These are phyloP conservation scores for Byssoonygena ceratinophila DNA, from an alignment of 2,329 filamentous ascomycete genomes.

Conservation along the genomic window DNA sequence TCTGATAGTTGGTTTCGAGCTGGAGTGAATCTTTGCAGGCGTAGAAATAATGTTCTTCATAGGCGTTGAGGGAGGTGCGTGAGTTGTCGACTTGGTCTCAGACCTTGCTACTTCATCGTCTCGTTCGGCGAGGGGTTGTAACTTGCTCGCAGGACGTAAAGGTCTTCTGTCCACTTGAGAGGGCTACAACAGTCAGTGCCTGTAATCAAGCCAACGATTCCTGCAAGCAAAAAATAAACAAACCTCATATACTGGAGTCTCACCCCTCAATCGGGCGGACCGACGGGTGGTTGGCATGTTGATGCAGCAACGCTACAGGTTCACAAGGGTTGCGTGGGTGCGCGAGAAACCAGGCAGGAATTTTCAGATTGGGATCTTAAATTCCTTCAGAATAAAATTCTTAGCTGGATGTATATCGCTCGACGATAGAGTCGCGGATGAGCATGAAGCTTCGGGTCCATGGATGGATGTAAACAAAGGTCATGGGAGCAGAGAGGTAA, in stretches of 20 bases:
- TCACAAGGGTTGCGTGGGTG: background rate
- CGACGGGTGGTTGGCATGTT: constrained; percentile 27
- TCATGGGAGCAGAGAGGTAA: background rate
- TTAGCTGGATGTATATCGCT: background rate
- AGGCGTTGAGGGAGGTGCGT: constrained; percentile 18
- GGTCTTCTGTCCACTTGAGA: background rate
- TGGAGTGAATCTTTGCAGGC: constrained; percentile 21
- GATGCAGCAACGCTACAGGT: constrained; percentile 1
- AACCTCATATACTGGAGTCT: constrained; percentile 27
- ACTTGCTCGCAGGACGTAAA: constrained; percentile 23
- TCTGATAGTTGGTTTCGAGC: constrained; percentile 34
- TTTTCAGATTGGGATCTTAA: too few relatives aligned
- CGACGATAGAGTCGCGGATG: too few relatives aligned
- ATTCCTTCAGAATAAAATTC: too few relatives aligned
- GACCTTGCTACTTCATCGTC: constrained; percentile 32
- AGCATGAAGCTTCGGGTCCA: too few relatives aligned
- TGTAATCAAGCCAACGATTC: background rate
- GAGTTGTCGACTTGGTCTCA: constrained; percentile 20
- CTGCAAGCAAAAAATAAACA: constrained; percentile 12
- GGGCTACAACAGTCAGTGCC: background rate
- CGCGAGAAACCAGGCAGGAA: background rate
- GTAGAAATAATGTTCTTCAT: constrained; percentile 26
- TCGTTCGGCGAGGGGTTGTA: constrained; percentile 39
- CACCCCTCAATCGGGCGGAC: constrained; percentile 33
- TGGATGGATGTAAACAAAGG: background rate